A percentile compares a stretch with the other conserved stretches of the same genome.
phyloP scores from a whole-genome alignment of 495 filamentous ascomycete species.

The Xylaria longipes region DNA sequence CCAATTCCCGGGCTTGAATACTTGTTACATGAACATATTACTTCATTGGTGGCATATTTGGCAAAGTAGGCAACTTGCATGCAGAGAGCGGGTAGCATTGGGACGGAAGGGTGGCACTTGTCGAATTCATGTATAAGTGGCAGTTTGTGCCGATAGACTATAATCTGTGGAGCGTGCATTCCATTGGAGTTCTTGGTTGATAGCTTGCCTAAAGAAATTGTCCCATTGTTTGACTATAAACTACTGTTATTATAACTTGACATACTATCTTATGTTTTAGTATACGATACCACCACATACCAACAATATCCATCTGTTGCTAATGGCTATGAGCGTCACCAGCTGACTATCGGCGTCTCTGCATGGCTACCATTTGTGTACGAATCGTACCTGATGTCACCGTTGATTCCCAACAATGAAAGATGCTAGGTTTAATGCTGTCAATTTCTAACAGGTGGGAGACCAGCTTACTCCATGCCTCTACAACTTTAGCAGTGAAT shows the following conservation, averaged over 20 bases:
- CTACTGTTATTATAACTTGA: background rate
- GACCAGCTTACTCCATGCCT: no score
- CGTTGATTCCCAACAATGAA: no score
- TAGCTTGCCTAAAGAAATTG: slow-evolving; percentile 27
- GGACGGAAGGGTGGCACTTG: slow-evolving; percentile 24
- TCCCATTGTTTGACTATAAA: background rate
- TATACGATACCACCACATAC: background rate
- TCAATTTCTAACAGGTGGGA: no score
- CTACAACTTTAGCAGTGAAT: background rate
- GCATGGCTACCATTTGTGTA: no score
- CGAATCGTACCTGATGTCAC: no score
- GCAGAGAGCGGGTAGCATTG: slow-evolving; percentile 27
- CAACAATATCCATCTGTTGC: no score
- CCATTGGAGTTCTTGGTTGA: slow-evolving; percentile 14
- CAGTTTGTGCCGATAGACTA: slow-evolving; percentile 32
- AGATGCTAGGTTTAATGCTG: no score
- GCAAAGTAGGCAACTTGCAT: slow-evolving; percentile 21
- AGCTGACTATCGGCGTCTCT: no score
- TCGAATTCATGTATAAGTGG: slow-evolving; percentile 33
- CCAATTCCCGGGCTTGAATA: background rate
- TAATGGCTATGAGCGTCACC: no score
- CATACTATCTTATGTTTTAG: background rate
- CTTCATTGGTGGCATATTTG: slow-evolving; percentile 16
- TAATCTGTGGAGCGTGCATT: slow-evolving; percentile 32
- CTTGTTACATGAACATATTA: slow-evolving; percentile 5